These are phyloP conservation scores for Claviceps pazoutovae DNA, from an alignment of 2,329 filamentous ascomycete species.

Conservation along the genomic window DNA sequence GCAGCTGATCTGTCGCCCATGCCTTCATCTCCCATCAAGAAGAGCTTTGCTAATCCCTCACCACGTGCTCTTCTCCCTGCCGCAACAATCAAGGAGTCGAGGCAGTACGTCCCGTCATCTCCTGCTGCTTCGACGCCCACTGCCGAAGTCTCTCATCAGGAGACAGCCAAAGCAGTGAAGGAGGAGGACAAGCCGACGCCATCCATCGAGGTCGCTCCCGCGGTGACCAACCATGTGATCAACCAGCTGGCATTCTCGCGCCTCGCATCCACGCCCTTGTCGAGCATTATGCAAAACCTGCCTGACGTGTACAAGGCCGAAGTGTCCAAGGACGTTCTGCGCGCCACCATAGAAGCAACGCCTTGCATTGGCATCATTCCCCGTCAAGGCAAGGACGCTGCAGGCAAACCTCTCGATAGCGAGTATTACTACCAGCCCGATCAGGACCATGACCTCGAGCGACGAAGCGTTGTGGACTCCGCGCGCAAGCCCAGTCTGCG, in stretches of 20 bases:
- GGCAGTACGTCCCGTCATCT: constrained; percentile 11
- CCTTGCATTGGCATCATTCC: constrained; percentile 76
- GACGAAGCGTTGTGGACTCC: constrained; percentile 72
- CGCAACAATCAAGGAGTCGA: background rate
- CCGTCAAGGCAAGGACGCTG: constrained; percentile 88
- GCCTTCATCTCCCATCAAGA: constrained; percentile 12
- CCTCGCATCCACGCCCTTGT: constrained; percentile 79
- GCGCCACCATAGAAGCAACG: constrained; percentile 57
- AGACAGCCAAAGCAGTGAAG: background rate
- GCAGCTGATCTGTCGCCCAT: constrained; percentile 10
- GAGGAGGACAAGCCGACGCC: constrained; percentile 10
- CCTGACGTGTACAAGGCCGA: constrained; percentile 49
- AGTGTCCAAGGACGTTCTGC: constrained; percentile 50
- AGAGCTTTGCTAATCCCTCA: constrained; percentile 2
- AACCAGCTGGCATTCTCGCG: constrained; percentile 95
- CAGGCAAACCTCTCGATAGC: constrained; percentile 83
- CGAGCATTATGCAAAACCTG: constrained; percentile 76
- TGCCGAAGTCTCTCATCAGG: constrained; percentile 5
- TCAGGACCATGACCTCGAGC: constrained; percentile 62
- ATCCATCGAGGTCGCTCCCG: constrained; percentile 23
- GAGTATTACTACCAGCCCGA: constrained; percentile 96
- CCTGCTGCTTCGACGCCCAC: constrained; percentile 11
- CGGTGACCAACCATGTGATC: constrained; percentile 69
- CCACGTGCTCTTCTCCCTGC: background rate
- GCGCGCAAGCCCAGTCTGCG: constrained; percentile 80